Evolutionary conservation across 1,284 basidiomycete genomes (phyloP).

Genomic region (Lentinula novae-zelandiae): DNA sequence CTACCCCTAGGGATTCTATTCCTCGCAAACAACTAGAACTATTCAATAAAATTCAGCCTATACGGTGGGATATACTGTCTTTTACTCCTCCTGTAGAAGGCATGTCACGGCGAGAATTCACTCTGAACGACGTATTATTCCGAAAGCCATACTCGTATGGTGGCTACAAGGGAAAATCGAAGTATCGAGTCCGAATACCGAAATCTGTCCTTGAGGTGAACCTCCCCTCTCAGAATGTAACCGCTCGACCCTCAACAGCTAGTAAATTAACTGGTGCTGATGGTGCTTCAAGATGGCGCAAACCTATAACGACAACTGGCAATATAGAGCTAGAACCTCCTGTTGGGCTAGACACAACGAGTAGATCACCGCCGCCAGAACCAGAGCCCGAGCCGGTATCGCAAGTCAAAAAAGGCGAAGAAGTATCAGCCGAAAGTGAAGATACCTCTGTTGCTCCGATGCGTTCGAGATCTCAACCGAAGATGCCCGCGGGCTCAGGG

Average conservation of each 20-base stretch:
- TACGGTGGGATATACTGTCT: conserved; percentile 67
- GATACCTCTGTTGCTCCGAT: conserved; percentile 18
- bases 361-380: conserved; percentile 60
- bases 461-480: conserved; percentile 43
- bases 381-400: conserved; percentile 20
- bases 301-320: conserved; percentile 23
- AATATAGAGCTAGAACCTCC: not conserved
- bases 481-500: conserved; percentile 62
- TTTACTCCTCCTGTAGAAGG: conserved; percentile 74
- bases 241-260: conserved; percentile 21
- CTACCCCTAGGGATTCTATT: conserved; percentile 38
- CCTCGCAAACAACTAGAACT: conserved; percentile 41
- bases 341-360: conserved; percentile 43
- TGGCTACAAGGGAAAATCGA: conserved; percentile 41
- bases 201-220: conserved; percentile 40
- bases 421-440: conserved; percentile 19
- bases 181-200: conserved; percentile 56
- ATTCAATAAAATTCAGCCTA: conserved; percentile 36
- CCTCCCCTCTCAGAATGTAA: conserved; percentile 32
- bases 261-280: conserved; percentile 47
- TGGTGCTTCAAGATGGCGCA: conserved; percentile 58
- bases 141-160: conserved; percentile 30
- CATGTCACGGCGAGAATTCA: conserved; percentile 58
- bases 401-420: conserved; percentile 1
- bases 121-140: conserved; percentile 71